phyloP scores from a whole-genome alignment of 768 basidiomycete species.

The Lactarius tabidus region DNA sequence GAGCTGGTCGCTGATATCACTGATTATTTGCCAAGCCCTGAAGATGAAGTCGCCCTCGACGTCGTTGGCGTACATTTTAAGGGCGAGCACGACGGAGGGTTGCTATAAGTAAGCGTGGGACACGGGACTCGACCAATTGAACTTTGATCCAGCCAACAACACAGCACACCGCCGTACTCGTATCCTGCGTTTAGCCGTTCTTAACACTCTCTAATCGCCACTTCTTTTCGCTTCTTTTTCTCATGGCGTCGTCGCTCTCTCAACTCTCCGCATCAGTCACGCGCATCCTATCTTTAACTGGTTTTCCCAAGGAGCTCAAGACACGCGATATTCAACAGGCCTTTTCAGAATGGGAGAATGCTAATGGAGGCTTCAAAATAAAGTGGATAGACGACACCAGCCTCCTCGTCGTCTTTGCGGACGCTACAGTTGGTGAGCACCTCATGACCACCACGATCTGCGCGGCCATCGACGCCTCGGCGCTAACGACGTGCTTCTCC shows the following conservation, averaged over 20 bases:
- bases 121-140: neutral
- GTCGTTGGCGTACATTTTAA: constrained; percentile 19
- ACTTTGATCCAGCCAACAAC: neutral
- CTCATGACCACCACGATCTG: constrained; percentile 5
- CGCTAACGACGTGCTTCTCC: constrained; percentile 10
- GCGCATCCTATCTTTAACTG: constrained; percentile 86
- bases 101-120: constrained; percentile 10
- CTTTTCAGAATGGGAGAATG: constrained; percentile 83
- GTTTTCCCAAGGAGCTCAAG: constrained; percentile 94
- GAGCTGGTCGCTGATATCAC: constrained; percentile 41
- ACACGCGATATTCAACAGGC: constrained; percentile 93
- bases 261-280: constrained; percentile 93
- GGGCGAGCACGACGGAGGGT: neutral
- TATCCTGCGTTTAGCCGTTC: constrained; percentile 6
- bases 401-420: constrained; percentile 90
- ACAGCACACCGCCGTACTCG: constrained; percentile 1
- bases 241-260: constrained; percentile 69
- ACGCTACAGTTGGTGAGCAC: constrained; percentile 81
- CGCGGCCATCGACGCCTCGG: constrained; percentile 1
- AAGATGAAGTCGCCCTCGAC: constrained; percentile 22
- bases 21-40: constrained; percentile 26
- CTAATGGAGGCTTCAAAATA: constrained; percentile 93
- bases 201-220: constrained; percentile 19
- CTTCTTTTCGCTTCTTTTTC: constrained; percentile 5
- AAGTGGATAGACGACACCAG: constrained; percentile 99